Evolutionary conservation across 1,139 yeast genomes (phyloP).

Genomic region (Suhomyces panamericanus): DNA sequence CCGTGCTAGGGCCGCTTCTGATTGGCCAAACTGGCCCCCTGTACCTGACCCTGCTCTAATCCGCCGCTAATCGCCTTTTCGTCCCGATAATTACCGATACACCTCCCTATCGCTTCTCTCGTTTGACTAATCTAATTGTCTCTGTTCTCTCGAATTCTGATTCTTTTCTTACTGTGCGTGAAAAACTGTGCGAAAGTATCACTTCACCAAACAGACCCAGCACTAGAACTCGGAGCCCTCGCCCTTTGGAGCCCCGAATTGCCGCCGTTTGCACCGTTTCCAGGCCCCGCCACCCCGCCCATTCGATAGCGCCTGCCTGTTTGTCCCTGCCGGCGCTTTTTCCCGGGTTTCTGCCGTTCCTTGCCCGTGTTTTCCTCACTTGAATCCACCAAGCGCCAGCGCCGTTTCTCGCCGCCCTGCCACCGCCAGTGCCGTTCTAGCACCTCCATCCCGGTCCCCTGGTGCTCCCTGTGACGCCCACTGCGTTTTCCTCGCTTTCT

Average conservation of each 20-base stretch:
- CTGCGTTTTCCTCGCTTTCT: background rate
- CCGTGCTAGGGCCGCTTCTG: background rate
- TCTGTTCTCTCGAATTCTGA: no score
- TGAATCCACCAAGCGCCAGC: background rate
- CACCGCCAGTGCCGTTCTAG: background rate
- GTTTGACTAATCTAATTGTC: no score
- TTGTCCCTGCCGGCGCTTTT: background rate
- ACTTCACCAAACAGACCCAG: background rate
- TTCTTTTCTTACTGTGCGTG: background rate
- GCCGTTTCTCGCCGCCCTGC: background rate
- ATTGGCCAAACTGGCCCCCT: background rate
- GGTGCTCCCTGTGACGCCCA: background rate
- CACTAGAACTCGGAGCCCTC: background rate
- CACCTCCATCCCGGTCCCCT: background rate
- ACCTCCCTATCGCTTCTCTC: no score
- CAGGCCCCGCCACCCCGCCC: background rate
- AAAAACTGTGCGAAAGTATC: constrained; percentile 5
- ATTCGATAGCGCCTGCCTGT: background rate
- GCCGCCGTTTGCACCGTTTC: no score
- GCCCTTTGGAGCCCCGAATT: background rate
- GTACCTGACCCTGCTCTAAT: background rate
- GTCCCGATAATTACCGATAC: no score
- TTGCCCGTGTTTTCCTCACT: background rate
- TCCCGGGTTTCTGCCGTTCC: background rate
- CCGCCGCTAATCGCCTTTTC: no score